Evolutionary conservation across 768 basidiomycete species (phyloP), one percentile per base, ranked within the genome.

Genomic region (Panaeolus papilionaceus): DNA sequence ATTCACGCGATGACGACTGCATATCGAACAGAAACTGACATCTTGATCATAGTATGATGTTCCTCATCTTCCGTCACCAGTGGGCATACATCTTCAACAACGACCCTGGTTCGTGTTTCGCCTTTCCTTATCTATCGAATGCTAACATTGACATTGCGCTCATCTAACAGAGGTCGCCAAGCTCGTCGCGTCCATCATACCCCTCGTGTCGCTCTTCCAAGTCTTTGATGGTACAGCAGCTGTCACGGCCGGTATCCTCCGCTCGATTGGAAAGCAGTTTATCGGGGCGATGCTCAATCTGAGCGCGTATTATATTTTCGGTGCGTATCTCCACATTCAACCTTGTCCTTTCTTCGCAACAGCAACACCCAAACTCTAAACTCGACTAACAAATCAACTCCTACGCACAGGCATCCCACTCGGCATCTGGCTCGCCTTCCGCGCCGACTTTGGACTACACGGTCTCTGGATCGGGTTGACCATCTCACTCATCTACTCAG

Each of bases 401-500:
- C 23, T 23, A 23, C 23, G 23, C 23, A 77, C 93, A 70, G 90
- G 93, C 37, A 91, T 97, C 62, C 95, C 95, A 0, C 81, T 94
- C 54, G 96, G 93, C 14, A 78, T 95, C 63, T 92, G 86, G 78
- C 88, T 96, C 4, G 84, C 92, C 2, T 95, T 96, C 81, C 58
- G 62, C 6, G 58, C 66, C n/a, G 80, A 80, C 63, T 75, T 74
- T 11, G 88, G 82, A 0, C 81, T 98, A 12, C 80, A 82, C 20
- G 96, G 96, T 0, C 84, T 98, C 16, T 98, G 95, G 96, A 82
- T 92, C 45, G 95, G 95, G 14, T 79, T 96, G 44, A 92, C 92
- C 0, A 74, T 86, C 4, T 88, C 92, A 1, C 80, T 94, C 62
- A 77, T 88, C 14, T 89, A 90, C 77, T 81, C 83, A 54, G 79